Conservation (phyloP, 306 rosid species). For the Casuarina equisetifolia region DNA sequence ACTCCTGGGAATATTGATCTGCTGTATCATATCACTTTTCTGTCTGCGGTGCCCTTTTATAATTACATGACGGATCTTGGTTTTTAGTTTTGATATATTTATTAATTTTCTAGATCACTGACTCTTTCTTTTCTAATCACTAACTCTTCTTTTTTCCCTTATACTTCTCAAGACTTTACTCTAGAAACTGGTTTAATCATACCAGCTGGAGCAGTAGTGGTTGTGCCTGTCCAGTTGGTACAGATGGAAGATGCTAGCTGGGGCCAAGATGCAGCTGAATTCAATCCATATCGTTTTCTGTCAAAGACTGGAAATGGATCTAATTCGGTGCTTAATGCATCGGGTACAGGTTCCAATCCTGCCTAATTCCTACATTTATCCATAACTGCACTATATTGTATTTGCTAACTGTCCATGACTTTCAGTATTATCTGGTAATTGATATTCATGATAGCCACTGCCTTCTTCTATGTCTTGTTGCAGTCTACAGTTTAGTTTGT, state of each 20-base stretch:
- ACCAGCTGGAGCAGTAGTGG: constrained; percentile 70
- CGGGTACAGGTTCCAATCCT: constrained; percentile 35
- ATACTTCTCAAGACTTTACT: constrained; percentile 46
- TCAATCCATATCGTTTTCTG: constrained; percentile 74
- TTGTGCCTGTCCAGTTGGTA: constrained; percentile 67
- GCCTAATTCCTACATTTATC: neutral
- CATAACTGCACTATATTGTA: neutral
- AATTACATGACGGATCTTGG: neutral
- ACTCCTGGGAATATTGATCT: neutral
- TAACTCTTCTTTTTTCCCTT: constrained; percentile 26
- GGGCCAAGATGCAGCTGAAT: constrained; percentile 69
- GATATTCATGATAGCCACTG: neutral
- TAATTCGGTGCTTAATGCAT: constrained; percentile 29
- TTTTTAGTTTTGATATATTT: neutral
- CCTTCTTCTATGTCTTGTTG: neutral
- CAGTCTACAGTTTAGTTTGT: neutral
- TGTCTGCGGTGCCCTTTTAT: neutral
- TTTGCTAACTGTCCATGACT: neutral
- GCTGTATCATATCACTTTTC: neutral
- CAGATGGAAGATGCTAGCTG: constrained; percentile 68
- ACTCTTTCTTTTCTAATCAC: constrained; percentile 7
- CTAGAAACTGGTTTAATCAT: constrained; percentile 60
- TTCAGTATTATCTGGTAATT: neutral
- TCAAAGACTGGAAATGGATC: constrained; percentile 41
- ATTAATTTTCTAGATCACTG: neutral